These are phyloP conservation scores for Penicillium riverlandense DNA, from an alignment of 495 filamentous ascomycete species.

Conservation along the genomic window DNA sequence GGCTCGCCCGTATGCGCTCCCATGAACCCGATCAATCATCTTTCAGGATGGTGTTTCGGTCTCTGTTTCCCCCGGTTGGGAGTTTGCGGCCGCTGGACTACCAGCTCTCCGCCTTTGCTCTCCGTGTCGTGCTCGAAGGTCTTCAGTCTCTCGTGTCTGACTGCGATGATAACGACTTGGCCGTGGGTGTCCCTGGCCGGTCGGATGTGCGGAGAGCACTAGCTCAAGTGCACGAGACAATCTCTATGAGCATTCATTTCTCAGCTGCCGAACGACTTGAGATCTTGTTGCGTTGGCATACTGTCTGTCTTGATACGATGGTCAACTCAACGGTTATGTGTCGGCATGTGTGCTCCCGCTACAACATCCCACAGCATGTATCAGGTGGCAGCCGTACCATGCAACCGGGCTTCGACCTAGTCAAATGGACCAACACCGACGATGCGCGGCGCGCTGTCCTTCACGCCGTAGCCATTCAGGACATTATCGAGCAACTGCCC, in stretches of 20 bases:
- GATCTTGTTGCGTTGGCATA: constrained; percentile 42
- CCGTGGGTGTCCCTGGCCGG: constrained; percentile 34
- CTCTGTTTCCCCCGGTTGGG: constrained; percentile 29
- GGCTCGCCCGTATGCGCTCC: constrained; percentile 29
- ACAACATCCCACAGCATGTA: constrained; percentile 34
- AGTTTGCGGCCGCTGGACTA: constrained; percentile 28
- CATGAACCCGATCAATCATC: constrained; percentile 26
- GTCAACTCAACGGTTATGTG: constrained; percentile 36
- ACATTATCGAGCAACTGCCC: constrained; percentile 42
- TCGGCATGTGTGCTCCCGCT: constrained; percentile 34
- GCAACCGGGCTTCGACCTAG: constrained; percentile 26
- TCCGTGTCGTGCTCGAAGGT: constrained; percentile 39
- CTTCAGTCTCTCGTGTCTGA: constrained; percentile 40
- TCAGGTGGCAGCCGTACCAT: constrained; percentile 19
- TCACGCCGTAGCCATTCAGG: constrained; percentile 42
- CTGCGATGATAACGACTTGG: constrained; percentile 29
- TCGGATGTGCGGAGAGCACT: constrained; percentile 34
- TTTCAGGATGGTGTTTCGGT: constrained; percentile 35
- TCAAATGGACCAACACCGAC: constrained; percentile 30
- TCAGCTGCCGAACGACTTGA: constrained; percentile 33
- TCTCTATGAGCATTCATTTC: constrained; percentile 31
- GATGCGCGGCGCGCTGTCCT: constrained; percentile 39
- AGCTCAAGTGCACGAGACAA: constrained; percentile 34
- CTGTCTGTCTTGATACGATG: constrained; percentile 39
- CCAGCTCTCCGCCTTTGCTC: constrained; percentile 34